Conservation (phyloP, 2,329 filamentous ascomycete genomes). For the Sordariomycetes sp. region DNA sequence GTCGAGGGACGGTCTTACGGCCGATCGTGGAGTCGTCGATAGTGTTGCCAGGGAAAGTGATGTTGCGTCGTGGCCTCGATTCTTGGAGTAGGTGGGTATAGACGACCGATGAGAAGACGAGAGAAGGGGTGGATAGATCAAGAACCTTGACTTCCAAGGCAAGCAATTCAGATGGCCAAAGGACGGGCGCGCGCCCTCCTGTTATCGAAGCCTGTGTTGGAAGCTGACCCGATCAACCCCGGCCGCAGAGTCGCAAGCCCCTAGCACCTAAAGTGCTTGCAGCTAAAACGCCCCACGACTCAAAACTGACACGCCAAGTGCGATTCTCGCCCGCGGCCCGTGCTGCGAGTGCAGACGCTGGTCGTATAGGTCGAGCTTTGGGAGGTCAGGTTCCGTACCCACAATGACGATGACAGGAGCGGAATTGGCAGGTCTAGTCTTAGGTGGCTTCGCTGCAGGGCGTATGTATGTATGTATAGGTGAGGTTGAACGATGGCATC, state of each 20-base stretch:
- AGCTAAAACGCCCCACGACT: background rate
- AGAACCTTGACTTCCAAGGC: background rate
- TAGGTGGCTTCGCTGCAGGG: background rate
- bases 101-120: background rate
- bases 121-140: background rate
- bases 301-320: too few species aligned
- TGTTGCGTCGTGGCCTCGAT: background rate
- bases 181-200: background rate
- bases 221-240: background rate
- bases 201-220: background rate
- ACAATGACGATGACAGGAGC: too few species aligned
- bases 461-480: background rate
- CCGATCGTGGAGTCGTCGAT: background rate
- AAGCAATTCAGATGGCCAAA: too few species aligned
- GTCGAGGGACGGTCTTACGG: background rate
- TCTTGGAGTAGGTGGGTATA: background rate
- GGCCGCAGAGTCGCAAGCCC: background rate
- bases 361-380: background rate
- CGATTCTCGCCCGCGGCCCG: too few species aligned
- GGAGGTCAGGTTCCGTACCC: background rate
- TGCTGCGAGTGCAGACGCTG: background rate
- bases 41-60: background rate
- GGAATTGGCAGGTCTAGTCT: too few species aligned
- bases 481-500: background rate
- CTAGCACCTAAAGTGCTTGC: background rate